Percentiles rank a stretch among this genome's conserved stretches.
Evolutionary conservation across 495 filamentous ascomycete species (phyloP).

Genomic region (Pseudotulostoma volvatum): DNA sequence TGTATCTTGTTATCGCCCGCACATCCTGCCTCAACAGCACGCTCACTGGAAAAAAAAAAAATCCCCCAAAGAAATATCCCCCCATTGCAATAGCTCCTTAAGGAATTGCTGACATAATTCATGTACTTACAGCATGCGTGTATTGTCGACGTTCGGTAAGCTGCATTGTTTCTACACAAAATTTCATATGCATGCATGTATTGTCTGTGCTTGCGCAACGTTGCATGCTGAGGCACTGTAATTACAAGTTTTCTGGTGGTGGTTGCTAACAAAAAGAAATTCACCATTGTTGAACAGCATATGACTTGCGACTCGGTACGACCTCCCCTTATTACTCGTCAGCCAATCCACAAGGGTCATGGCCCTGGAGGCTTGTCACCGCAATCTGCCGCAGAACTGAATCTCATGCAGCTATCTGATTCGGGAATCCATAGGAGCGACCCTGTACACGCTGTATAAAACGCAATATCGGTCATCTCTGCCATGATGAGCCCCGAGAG

Average conservation of each 20-base stretch:
- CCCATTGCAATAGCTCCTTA: background rate
- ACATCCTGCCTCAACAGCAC: too few species aligned
- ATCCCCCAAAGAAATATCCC: too few species aligned
- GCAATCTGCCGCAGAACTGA: background rate
- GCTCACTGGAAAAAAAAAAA: too few species aligned
- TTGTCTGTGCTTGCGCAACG: background rate
- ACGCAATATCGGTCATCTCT: constrained; percentile 95
- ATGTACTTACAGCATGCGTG: constrained; percentile 60
- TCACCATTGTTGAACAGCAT: constrained; percentile 52
- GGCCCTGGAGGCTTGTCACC: constrained; percentile 5
- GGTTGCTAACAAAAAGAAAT: constrained; percentile 22
- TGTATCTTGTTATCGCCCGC: too few species aligned
- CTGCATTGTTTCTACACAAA: constrained; percentile 4
- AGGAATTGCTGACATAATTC: background rate
- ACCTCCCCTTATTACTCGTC: constrained; percentile 27
- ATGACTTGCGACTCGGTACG: constrained; percentile 99
- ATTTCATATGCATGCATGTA: background rate
- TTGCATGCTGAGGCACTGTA: background rate
- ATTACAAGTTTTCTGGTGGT: background rate
- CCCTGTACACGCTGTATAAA: constrained; percentile 97
- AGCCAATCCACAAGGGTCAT: constrained; percentile 12
- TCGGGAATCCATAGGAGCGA: constrained; percentile 45
- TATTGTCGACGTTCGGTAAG: constrained; percentile 99
- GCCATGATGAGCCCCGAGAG: constrained; percentile 92
- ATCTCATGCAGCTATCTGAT: background rate